These are phyloP conservation scores for Lathyrus aphaca DNA, from an alignment of 306 rosid genomes.

Conservation along the genomic window DNA sequence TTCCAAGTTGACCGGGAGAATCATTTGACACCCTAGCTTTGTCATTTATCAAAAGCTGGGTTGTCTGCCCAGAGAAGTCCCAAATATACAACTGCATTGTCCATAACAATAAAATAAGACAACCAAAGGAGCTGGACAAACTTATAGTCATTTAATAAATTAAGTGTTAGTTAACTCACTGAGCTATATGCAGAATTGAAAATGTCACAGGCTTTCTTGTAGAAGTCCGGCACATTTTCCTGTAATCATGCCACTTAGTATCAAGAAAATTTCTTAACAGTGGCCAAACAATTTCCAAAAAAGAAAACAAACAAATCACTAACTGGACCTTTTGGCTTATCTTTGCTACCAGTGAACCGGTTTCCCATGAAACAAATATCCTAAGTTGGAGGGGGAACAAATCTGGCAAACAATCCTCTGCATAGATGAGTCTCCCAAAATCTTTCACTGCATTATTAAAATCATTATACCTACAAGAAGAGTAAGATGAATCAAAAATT, in stretches of 20 bases:
- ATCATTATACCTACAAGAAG: conserved; percentile 69
- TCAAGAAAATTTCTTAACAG: conserved; percentile 26
- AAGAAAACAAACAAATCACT: conserved; percentile 27
- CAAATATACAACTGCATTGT: conserved; percentile 80
- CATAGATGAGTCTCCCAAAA: conserved; percentile 42
- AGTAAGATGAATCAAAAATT: conserved; percentile 34
- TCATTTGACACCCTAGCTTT: conserved; percentile 47
- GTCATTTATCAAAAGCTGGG: conserved; percentile 59
- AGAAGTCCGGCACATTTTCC: conserved; percentile 65
- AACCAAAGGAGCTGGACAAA: conserved; percentile 34
- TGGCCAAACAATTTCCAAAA: conserved; percentile 18
- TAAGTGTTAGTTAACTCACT: conserved; percentile 56
- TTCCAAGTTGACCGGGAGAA: conserved; percentile 51
- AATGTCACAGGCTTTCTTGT: conserved; percentile 67
- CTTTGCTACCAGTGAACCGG: conserved; percentile 70
- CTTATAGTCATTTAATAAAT: conserved; percentile 19
- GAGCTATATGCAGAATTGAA: conserved; percentile 58
- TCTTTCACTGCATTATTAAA: conserved; percentile 48
- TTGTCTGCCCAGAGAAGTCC: conserved; percentile 93
- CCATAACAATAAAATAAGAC: conserved; percentile 39
- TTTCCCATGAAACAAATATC: conserved; percentile 67
- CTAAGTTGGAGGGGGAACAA: conserved; percentile 75
- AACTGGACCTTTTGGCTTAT: conserved; percentile 69
- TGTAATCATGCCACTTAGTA: conserved; percentile 49
- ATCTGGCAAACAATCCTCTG: conserved; percentile 55